These are phyloP conservation scores for Diaporthe destruens DNA, from an alignment of 2,329 filamentous ascomycete species.

Conservation along the genomic window DNA sequence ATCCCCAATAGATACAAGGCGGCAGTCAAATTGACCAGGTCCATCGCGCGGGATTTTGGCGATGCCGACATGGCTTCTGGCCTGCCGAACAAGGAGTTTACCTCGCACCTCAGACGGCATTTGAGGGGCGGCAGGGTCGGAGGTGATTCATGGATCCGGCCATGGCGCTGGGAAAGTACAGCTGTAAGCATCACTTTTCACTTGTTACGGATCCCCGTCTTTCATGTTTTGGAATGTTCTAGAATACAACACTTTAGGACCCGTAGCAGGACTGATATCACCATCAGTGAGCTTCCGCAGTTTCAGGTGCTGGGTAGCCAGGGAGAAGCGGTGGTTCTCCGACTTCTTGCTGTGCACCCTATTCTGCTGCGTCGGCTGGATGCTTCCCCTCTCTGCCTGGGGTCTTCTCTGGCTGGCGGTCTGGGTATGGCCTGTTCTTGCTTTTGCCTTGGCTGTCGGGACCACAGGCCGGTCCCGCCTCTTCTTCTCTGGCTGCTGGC, in stretches of 20 bases:
- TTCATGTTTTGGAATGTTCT: too few relatives aligned
- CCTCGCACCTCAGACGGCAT: background rate
- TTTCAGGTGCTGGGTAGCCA: background rate
- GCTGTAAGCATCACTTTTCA: too few relatives aligned
- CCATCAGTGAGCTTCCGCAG: background rate
- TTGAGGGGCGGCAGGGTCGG: background rate
- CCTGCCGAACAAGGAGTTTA: conserved; percentile 14
- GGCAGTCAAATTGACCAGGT: background rate
- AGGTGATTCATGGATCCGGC: background rate
- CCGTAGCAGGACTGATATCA: too few relatives aligned
- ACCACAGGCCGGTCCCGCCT: background rate
- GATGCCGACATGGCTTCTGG: background rate
- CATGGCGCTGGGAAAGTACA: conserved; percentile 1
- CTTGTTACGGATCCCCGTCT: too few relatives aligned
- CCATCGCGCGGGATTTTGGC: background rate
- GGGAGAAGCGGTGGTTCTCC: conserved; percentile 15
- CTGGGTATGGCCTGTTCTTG: background rate
- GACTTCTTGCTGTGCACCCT: background rate
- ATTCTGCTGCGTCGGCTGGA: conserved; percentile 1
- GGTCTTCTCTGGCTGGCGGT: background rate
- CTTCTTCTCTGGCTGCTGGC: conserved; percentile 1
- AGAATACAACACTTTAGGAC: too few relatives aligned
- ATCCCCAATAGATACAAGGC: conserved; percentile 20
- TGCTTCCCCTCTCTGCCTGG: background rate
- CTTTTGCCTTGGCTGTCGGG: background rate